phyloP scores from a whole-genome alignment of 164 flowering plant genomes.

The Sextonia rubra region DNA sequence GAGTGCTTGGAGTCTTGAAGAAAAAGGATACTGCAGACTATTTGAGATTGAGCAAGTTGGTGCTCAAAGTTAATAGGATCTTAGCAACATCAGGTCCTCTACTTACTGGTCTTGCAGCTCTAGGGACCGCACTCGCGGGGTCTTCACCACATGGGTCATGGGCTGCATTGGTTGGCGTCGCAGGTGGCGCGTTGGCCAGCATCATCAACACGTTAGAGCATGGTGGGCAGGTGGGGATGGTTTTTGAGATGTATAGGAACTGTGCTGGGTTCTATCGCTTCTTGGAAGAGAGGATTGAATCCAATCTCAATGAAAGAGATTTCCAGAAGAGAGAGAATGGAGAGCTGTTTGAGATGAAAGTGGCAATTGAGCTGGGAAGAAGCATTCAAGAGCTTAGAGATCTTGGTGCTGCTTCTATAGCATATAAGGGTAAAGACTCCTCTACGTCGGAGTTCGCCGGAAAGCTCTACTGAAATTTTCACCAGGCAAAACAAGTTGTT shows the following conservation, averaged over 20 bases:
- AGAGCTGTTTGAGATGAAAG: slow-evolving; percentile 44
- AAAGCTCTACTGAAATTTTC: slow-evolving; percentile 32
- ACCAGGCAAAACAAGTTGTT: no score
- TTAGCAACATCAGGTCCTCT: slow-evolving; percentile 49
- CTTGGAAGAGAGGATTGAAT: slow-evolving; percentile 33
- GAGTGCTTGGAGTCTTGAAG: slow-evolving; percentile 33
- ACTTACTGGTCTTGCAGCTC: slow-evolving; percentile 45
- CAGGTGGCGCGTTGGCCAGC: slow-evolving; percentile 43
- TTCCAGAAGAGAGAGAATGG: slow-evolving; percentile 42
- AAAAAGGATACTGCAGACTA: slow-evolving; percentile 45
- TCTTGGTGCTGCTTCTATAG: slow-evolving; percentile 10
- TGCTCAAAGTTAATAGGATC: slow-evolving; percentile 40
- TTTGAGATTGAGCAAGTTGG: slow-evolving; percentile 32
- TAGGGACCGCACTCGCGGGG: slow-evolving; percentile 37
- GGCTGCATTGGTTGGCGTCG: slow-evolving; percentile 22
- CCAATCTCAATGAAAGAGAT: slow-evolving; percentile 12
- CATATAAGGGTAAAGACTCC: no score
- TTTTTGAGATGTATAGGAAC: slow-evolving; percentile 47
- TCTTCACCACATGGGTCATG: slow-evolving; percentile 12
- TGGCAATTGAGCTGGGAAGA: slow-evolving; percentile 45
- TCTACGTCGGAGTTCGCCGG: slow-evolving; percentile 29
- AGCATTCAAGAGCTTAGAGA: slow-evolving; percentile 36
- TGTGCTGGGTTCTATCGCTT: slow-evolving; percentile 31
- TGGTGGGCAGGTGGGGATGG: slow-evolving; percentile 65
- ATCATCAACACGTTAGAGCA: slow-evolving; percentile 47